Evolutionary conservation across 2,329 filamentous ascomycete genomes (phyloP).

Genomic region (Ceratocystis smalleyi): DNA sequence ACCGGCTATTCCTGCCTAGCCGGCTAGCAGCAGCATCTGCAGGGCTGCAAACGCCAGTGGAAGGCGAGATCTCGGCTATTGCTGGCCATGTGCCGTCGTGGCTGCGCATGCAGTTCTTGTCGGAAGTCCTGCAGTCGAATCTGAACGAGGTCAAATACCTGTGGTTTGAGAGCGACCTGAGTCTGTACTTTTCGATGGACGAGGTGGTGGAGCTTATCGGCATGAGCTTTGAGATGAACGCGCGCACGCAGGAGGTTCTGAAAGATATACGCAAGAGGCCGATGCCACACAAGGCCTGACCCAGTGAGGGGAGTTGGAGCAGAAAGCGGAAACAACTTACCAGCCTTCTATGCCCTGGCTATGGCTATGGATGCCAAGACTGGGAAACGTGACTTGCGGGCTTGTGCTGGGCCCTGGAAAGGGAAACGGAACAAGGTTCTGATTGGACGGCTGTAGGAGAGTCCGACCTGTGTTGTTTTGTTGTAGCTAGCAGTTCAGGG

Average conservation of each 20-base stretch:
- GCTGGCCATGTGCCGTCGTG: slow-evolving; percentile 46
- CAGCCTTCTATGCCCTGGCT: neutral
- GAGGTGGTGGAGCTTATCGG: slow-evolving; percentile 49
- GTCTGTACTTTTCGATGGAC: slow-evolving; percentile 43
- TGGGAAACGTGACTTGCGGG: neutral
- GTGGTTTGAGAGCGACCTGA: slow-evolving; percentile 51
- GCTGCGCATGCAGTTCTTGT: slow-evolving; percentile 48
- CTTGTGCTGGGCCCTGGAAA: neutral
- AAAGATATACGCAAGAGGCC: slow-evolving; percentile 41
- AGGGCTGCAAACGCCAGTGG: slow-evolving; percentile 15
- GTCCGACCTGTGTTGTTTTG: neutral
- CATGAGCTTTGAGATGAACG: slow-evolving; percentile 49
- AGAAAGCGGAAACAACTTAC: neutral
- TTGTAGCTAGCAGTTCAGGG: neutral
- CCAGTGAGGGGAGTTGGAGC: neutral
- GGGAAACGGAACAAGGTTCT: slow-evolving; percentile 1
- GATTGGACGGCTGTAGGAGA: neutral
- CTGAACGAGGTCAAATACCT: slow-evolving; percentile 46
- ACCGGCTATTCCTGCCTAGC: slow-evolving; percentile 43
- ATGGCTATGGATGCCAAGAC: neutral
- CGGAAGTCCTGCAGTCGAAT: slow-evolving; percentile 51
- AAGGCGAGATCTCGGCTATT: slow-evolving; percentile 36
- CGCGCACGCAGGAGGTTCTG: slow-evolving; percentile 41
- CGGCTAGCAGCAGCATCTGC: slow-evolving; percentile 21
- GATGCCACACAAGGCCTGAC: slow-evolving; percentile 22